Evolutionary conservation across 2,329 filamentous ascomycete genomes (phyloP), one percentile per base, ranked within the genome.

Genomic region (Colletotrichum sp.): DNA sequence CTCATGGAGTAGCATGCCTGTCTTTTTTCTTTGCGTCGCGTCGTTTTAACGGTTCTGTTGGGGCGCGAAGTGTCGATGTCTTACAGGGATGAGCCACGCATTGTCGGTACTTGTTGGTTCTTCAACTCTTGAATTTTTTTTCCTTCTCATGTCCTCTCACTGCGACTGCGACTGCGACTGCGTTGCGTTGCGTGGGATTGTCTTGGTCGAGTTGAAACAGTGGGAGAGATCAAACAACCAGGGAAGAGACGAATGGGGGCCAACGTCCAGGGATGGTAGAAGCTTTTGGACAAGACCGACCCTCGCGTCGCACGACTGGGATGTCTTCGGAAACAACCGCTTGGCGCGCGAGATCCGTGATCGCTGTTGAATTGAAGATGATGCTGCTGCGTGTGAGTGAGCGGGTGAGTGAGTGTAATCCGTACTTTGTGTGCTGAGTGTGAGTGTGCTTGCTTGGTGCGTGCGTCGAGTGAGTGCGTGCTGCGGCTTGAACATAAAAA

Each of bases 231-330:
- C 73, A 75, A 75, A 75, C 73, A 72, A 65, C 34, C 64, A 72
- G 55, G 68, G 32, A 75, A 64, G 63, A 55, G 69, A 72, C 25
- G 57, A 63, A 57, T 66, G 61, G 63, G 65, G 55, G 68, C 48
- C 32, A 30, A 36, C 55, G 57, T 44, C 30, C 73, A 75, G 69
- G 69, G 69, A 68, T 72, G 52, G 64, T 68, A 6, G 73, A 75
- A 75, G 73, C 73, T 75, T 69, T 75, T 75, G 73, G 39, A 68
- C 69, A 75, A 72, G 73, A 64, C 73, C 73, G 73, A 68, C 63
- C 39, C 73, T 75, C 73, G 73, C 73, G 69, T 75, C 69, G 69
- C 63, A 75, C 69, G 73, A 75, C 73, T 66, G 48, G 73, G 73
- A 75, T 75, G 63, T 22, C 15, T 39, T 72, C 55, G 73, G 73